Conservation (phyloP, 176 grass and related monocot species). For the Cenchrus americanus region DNA sequence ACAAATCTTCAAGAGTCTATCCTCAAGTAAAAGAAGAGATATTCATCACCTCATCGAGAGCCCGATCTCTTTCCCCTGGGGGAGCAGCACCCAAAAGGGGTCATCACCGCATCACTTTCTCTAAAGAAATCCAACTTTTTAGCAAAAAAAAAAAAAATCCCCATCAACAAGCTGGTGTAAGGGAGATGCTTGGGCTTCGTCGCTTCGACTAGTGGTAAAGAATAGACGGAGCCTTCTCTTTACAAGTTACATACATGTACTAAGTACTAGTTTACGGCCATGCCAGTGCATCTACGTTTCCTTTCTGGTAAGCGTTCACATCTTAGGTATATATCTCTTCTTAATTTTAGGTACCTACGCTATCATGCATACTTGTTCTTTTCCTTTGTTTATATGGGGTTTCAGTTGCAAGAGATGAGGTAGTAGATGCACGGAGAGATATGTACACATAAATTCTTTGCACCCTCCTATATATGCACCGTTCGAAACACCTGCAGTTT, state of each 20-base stretch:
- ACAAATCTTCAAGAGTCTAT: constrained; percentile 34
- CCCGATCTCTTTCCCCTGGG: neutral
- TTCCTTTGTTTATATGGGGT: neutral
- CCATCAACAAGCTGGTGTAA: neutral
- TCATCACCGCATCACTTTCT: constrained; percentile 25
- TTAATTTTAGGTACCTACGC: neutral
- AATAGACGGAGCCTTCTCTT: neutral
- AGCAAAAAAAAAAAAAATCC: neutral
- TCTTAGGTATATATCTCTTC: neutral
- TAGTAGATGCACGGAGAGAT: neutral
- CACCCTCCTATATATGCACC: neutral
- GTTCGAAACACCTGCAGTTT: neutral
- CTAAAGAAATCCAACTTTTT: constrained; percentile 33
- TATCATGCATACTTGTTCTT: neutral
- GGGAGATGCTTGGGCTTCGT: constrained; percentile 9
- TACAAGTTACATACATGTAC: neutral
- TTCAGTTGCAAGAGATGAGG: neutral
- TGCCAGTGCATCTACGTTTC: constrained; percentile 33
- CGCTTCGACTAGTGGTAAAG: constrained; percentile 21
- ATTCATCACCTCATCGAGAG: constrained; percentile 22
- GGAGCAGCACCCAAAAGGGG: constrained; percentile 37
- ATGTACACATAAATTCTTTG: neutral
- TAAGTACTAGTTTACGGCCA: neutral
- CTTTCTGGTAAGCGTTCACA: constrained; percentile 7
- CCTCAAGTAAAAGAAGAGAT: constrained; percentile 28